phyloP scores from a whole-genome alignment of 805 yeast species.

The Candida fluviatilis region DNA sequence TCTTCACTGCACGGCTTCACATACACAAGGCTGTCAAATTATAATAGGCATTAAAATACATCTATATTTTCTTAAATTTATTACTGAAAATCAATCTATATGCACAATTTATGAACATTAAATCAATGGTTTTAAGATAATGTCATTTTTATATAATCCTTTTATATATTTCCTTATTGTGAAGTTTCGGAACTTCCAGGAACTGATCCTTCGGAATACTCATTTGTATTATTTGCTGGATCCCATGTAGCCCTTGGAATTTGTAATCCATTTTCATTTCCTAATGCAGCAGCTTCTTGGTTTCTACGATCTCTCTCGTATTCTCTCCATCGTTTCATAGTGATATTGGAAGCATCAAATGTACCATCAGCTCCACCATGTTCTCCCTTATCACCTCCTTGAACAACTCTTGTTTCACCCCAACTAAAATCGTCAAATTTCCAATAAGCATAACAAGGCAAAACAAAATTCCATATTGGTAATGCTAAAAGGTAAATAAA shows the following conservation, averaged over 20 bases:
- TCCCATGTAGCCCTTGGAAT: constrained; percentile 45
- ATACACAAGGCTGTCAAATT: too few relatives aligned
- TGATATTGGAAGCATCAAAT: constrained; percentile 86
- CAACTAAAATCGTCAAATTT: constrained; percentile 93
- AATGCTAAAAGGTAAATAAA: constrained; percentile 69
- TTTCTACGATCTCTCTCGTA: constrained; percentile 68
- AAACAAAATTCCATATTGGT: constrained; percentile 90
- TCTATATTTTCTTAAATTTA: not conserved
- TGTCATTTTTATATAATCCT: too few relatives aligned
- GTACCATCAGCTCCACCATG: constrained; percentile 74
- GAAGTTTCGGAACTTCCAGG: constrained; percentile 5
- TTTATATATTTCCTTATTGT: too few relatives aligned
- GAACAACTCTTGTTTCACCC: constrained; percentile 90
- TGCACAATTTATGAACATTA: not conserved
- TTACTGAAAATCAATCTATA: not conserved
- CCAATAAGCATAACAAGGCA: constrained; percentile 89
- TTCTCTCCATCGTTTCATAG: constrained; percentile 93
- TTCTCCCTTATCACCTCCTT: constrained; percentile 59
- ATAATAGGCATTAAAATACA: not conserved
- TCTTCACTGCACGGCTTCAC: too few relatives aligned
- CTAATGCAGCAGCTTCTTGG: constrained; percentile 15
- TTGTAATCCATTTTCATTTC: constrained; percentile 14
- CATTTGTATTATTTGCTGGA: constrained; percentile 29
- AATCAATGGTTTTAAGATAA: not conserved
- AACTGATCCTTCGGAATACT: constrained; percentile 20